A percentile compares a stretch with the other conserved stretches of the same genome.
These are phyloP conservation scores for Camellia oleifera DNA, from an alignment of 179 eudicot species.

Conservation along the genomic window DNA sequence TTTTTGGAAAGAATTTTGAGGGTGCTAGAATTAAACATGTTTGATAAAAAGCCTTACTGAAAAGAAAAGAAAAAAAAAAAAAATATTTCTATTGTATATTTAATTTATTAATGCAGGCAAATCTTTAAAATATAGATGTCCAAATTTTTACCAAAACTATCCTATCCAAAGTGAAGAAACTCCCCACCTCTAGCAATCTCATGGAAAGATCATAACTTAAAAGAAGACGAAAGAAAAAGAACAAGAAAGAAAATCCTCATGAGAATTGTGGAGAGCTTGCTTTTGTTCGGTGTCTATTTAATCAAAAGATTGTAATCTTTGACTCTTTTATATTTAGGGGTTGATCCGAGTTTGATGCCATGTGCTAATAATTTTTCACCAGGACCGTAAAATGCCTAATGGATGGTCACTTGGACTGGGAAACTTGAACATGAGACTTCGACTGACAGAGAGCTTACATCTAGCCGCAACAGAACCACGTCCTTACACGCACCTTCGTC, in stretches of 20 bases:
- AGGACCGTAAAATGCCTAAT: slow-evolving; percentile 26
- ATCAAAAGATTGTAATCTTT: background rate
- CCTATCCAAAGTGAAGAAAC: too few species aligned
- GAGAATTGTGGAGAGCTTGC: too few species aligned
- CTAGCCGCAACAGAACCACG: slow-evolving; percentile 13
- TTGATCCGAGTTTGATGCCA: background rate
- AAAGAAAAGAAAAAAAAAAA: too few species aligned
- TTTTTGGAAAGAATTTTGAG: background rate
- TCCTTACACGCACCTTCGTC: slow-evolving; percentile 29
- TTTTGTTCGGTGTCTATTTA: too few species aligned
- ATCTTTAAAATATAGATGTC: too few species aligned
- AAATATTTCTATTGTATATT: background rate
- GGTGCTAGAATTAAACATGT: background rate
- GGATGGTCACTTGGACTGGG: slow-evolving; percentile 79
- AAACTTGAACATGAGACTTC: slow-evolving; percentile 49
- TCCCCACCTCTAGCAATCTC: too few species aligned
- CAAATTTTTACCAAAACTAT: too few species aligned
- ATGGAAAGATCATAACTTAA: too few species aligned
- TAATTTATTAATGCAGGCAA: too few species aligned
- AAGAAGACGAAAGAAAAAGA: background rate
- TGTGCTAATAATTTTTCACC: background rate
- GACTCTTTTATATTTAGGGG: background rate
- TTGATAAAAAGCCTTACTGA: background rate
- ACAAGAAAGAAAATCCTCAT: background rate
- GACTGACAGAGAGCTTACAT: slow-evolving; percentile 20